A percentile compares a stretch with the other conserved stretches of the same genome.
phyloP scores from a whole-genome alignment of 345 rosid genomes.

The Citrus hindsii region DNA sequence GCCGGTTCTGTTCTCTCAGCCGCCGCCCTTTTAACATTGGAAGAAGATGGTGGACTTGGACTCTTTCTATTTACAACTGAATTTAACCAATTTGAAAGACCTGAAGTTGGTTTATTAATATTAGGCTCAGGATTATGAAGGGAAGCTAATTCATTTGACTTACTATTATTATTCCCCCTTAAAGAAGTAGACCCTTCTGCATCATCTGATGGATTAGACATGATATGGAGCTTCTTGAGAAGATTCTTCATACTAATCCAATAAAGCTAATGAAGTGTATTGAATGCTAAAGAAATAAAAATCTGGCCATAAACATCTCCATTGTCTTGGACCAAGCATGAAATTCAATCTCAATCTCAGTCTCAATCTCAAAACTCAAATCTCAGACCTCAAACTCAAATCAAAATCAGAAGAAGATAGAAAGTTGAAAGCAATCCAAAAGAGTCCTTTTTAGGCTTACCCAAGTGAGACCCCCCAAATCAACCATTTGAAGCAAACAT shows the following conservation, averaged over 20 bases:
- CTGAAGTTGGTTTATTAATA: conserved; percentile 53
- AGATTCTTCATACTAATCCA: conserved; percentile 74
- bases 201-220: conserved; percentile 58
- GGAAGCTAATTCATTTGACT: conserved; percentile 44
- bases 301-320: conserved; percentile 61
- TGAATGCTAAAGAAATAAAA: conserved; percentile 50
- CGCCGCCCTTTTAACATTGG: conserved; percentile 35
- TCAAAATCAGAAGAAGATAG: conserved; percentile 3
- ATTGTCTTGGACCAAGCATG: conserved; percentile 62
- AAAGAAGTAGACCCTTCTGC: conserved; percentile 64
- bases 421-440: conserved; percentile 15
- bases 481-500: conserved; percentile 33
- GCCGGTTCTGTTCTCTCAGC: conserved; percentile 42
- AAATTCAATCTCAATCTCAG: conserved; percentile 19
- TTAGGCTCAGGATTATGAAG: conserved; percentile 36
- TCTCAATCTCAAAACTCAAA: background rate
- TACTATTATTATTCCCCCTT: conserved; percentile 27
- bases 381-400: background rate
- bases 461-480: conserved; percentile 15
- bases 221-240: conserved; percentile 80
- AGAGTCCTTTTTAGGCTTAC: conserved; percentile 7
- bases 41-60: conserved; percentile 62
- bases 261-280: conserved; percentile 11
- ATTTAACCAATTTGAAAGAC: conserved; percentile 77
- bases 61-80: conserved; percentile 61